These are phyloP conservation scores for Naganishia vaughanmartiniae DNA, from an alignment of 768 basidiomycete genomes.

Conservation along the genomic window DNA sequence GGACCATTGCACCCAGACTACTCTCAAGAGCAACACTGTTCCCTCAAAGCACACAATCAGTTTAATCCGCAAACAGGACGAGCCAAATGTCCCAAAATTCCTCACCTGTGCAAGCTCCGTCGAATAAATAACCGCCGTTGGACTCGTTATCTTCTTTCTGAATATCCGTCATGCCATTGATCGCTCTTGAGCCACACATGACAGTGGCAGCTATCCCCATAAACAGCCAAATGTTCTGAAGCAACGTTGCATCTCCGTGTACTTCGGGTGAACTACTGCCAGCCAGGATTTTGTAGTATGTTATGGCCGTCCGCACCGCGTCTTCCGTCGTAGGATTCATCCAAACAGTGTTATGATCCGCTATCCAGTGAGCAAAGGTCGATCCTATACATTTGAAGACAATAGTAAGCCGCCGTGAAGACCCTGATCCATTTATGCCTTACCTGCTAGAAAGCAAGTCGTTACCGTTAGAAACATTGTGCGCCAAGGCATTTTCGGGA, in stretches of 20 bases:
- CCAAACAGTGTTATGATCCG: constrained; percentile 52
- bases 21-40: constrained; percentile 13
- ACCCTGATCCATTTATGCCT: neutral
- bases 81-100: neutral
- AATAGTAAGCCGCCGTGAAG: neutral
- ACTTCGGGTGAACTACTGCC: neutral
- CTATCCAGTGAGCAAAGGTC: constrained; percentile 51
- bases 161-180: constrained; percentile 37
- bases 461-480: constrained; percentile 44
- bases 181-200: constrained; percentile 39
- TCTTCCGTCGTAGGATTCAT: constrained; percentile 45
- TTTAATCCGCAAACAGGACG: neutral
- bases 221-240: constrained; percentile 40
- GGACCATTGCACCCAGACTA: constrained; percentile 16
- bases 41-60: neutral
- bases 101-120: constrained; percentile 50
- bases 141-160: constrained; percentile 19
- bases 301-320: constrained; percentile 43
- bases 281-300: constrained; percentile 42
- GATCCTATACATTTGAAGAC: constrained; percentile 37
- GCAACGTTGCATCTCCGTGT: constrained; percentile 29
- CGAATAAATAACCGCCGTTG: constrained; percentile 51
- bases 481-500: constrained; percentile 43
- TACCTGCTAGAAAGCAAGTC: constrained; percentile 48
- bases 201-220: constrained; percentile 41